Conservation (phyloP, 78 protist genomes). For the Protostelium mycophagum region DNA sequence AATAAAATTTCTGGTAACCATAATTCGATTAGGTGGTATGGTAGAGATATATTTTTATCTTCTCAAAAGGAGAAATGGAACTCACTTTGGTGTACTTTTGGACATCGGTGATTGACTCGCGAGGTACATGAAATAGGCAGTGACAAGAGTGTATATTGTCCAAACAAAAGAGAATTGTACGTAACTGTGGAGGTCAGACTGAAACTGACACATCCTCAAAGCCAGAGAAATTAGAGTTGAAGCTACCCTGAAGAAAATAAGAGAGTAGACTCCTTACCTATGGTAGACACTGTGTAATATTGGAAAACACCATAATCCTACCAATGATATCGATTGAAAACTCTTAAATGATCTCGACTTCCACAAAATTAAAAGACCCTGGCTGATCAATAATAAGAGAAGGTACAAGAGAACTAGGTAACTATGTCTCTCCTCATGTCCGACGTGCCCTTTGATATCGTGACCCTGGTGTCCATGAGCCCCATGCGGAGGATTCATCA, state of each 20-base stretch:
- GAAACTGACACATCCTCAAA: too few species aligned
- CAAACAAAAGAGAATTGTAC: background rate
- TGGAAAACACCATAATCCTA: slow-evolving; percentile 10
- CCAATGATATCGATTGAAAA: background rate
- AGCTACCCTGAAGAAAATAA: background rate
- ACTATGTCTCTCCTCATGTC: background rate
- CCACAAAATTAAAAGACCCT: background rate
- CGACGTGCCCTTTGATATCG: background rate
- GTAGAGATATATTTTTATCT: too few species aligned
- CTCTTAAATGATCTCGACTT: background rate
- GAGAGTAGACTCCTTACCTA: background rate
- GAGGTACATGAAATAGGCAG: slow-evolving; percentile 7
- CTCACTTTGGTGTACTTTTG: background rate
- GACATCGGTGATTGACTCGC: background rate
- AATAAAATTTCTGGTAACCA: too few species aligned
- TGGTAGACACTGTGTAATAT: background rate
- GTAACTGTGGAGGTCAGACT: background rate
- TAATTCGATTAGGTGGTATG: too few species aligned
- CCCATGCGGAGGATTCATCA: too few species aligned
- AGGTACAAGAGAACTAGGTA: background rate
- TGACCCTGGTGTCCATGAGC: background rate
- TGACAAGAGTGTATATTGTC: background rate
- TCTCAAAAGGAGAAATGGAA: background rate
- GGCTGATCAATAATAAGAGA: background rate
- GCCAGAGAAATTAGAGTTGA: too few species aligned